Evolutionary conservation across 345 rosid genomes (phyloP), one percentile per base, ranked within the genome.

Genomic region (Mangifera indica): DNA sequence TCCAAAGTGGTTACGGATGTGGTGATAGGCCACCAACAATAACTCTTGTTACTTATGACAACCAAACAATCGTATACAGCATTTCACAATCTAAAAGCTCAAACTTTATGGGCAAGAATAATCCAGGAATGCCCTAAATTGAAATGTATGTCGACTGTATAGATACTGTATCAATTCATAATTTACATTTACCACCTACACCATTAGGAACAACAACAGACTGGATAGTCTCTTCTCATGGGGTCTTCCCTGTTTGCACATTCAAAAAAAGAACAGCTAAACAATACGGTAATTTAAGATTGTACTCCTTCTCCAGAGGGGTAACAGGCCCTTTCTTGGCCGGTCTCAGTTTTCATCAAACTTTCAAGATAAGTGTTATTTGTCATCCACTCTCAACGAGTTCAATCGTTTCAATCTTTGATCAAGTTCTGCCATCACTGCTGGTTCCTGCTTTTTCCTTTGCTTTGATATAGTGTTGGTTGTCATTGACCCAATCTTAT

Each of bases 371-470:
- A 40, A n/a, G 9, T 67, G 66, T 63, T 82, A 80, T 60, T 84
- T 84, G 10, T 82, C 92, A 66, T 72, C 88, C 81, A 76, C 71
- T 75, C 83, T 90, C 37, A 84, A 68, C 24, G 98, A 85, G 85
- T 93, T 90, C 65, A 96, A 83, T 76, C 97, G 78, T 82, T 95
- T 82, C 67, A 90, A 75, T 85, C 99, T 85, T 85, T 88, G 91
- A 78, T 91, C 97, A 22, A 96, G 93, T 82, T 96, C 99, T 49
- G 97, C 98, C 97, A 91, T 84, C 53, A 96, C 99, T 15, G 97
- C 98, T 2, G 97, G 89, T 79, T 96, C 98, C 80, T 93, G 99
- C 81, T 88, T 96, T 79, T 96, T 96, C 86, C 99, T 84, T 79
- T 93, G 89, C 85, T 96, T 96, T 1, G 97, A 96, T 80, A 96